Conservation (phyloP, 192 early-diverging fungal species). For the Spizellomyces punctatus region DNA sequence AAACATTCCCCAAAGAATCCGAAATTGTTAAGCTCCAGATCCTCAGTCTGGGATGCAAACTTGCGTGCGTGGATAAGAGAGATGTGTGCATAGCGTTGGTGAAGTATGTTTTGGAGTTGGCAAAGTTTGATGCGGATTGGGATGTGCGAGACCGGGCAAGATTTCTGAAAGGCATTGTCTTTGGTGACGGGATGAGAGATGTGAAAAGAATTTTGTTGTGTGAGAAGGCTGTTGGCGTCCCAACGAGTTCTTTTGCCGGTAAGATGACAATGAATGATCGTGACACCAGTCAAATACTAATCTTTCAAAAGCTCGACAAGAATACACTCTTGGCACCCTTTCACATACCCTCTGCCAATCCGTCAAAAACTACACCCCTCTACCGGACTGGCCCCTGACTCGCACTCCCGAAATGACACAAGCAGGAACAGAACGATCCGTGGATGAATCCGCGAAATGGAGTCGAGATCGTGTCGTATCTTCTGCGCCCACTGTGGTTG, state of each 20-base stretch:
- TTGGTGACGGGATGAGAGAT: slow-evolving; percentile 17
- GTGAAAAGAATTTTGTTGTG: background rate
- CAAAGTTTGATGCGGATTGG: slow-evolving; percentile 85
- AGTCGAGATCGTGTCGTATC: slow-evolving; percentile 34
- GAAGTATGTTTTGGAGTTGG: slow-evolving; percentile 81
- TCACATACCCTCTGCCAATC: slow-evolving; percentile 47
- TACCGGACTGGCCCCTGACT: slow-evolving; percentile 76
- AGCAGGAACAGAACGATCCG: slow-evolving; percentile 43
- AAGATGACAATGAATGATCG: too few species aligned
- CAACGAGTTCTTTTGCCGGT: background rate
- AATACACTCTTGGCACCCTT: slow-evolving; percentile 46
- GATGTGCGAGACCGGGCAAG: slow-evolving; percentile 90
- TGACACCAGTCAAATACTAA: too few species aligned
- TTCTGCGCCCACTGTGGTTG: slow-evolving; percentile 3
- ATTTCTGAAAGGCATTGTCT: slow-evolving; percentile 62
- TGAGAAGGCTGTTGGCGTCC: background rate
- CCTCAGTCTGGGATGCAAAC: slow-evolving; percentile 76
- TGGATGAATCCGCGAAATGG: slow-evolving; percentile 38
- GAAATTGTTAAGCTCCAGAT: slow-evolving; percentile 79
- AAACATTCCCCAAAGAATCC: slow-evolving; percentile 60
- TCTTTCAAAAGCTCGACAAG: slow-evolving; percentile 15
- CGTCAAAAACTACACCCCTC: slow-evolving; percentile 66
- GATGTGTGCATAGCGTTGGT: slow-evolving; percentile 30
- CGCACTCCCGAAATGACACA: slow-evolving; percentile 49
- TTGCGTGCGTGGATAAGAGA: slow-evolving; percentile 36